Percentiles rank a stretch among this genome's conserved stretches.
Evolutionary conservation across 2,329 filamentous ascomycete genomes (phyloP).

Genomic region (Acephala macrosclerotiorum): DNA sequence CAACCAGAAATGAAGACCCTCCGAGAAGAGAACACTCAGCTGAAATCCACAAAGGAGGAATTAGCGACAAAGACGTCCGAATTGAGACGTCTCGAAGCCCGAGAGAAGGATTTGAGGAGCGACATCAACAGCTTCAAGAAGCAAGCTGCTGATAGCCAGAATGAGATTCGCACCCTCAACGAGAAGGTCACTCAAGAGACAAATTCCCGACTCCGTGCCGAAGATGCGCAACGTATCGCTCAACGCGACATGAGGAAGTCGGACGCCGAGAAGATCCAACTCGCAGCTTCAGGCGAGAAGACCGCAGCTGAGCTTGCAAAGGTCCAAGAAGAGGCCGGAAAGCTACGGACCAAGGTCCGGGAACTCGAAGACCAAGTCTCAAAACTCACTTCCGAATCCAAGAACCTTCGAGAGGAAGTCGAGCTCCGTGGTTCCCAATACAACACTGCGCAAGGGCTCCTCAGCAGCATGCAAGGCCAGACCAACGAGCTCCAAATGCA

Average conservation of each 20-base stretch:
- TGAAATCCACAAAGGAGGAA: slow-evolving; percentile 80
- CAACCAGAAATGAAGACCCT: slow-evolving; percentile 86
- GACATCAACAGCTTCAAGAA: slow-evolving; percentile 77
- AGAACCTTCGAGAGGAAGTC: slow-evolving; percentile 76
- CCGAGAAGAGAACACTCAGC: slow-evolving; percentile 75
- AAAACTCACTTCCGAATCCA: slow-evolving; percentile 72
- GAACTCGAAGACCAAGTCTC: slow-evolving; percentile 78
- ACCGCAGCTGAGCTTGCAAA: slow-evolving; percentile 72
- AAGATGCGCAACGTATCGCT: slow-evolving; percentile 78
- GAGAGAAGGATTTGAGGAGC: slow-evolving; percentile 80
- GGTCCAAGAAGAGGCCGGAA: slow-evolving; percentile 75
- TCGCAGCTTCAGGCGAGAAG: slow-evolving; percentile 76
- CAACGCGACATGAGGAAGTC: slow-evolving; percentile 80
- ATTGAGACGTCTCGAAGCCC: slow-evolving; percentile 78
- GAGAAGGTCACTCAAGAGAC: slow-evolving; percentile 81
- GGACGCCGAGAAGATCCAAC: slow-evolving; percentile 81
- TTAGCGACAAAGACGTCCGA: slow-evolving; percentile 67
- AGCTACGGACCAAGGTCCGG: slow-evolving; percentile 65
- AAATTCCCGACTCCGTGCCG: slow-evolving; percentile 73
- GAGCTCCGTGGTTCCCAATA: slow-evolving; percentile 88
- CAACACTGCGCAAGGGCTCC: slow-evolving; percentile 80
- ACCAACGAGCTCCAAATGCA: slow-evolving; percentile 87
- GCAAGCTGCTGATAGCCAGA: slow-evolving; percentile 75
- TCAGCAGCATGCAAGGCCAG: slow-evolving; percentile 94
- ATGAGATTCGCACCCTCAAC: slow-evolving; percentile 78